Conservation (phyloP, 2,329 filamentous ascomycete genomes). For the Tolypocladium cylindrosporum region DNA sequence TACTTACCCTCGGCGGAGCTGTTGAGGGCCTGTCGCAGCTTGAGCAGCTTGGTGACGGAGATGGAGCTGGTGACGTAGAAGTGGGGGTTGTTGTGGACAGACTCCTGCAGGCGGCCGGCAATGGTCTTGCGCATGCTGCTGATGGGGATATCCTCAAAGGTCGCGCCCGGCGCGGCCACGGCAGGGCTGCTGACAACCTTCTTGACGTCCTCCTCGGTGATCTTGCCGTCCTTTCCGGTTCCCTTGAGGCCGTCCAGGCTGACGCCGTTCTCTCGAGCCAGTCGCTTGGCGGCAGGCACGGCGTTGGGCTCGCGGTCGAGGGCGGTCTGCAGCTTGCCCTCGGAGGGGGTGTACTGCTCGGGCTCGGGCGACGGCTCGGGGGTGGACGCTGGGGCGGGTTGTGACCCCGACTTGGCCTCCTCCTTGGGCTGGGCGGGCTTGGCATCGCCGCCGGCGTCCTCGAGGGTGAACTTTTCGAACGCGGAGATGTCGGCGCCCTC, state of each 20-base stretch:
- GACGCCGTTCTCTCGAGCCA: constrained; percentile 79
- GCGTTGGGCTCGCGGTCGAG: constrained; percentile 75
- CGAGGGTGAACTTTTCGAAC: constrained; percentile 79
- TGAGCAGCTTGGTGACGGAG: constrained; percentile 90
- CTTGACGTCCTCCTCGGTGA: constrained; percentile 89
- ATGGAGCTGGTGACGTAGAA: constrained; percentile 91
- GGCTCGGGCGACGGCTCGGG: constrained; percentile 38
- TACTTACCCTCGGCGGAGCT: constrained; percentile 81
- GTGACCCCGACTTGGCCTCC: constrained; percentile 54
- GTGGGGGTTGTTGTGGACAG: constrained; percentile 88
- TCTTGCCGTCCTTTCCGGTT: constrained; percentile 72
- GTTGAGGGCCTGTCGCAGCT: constrained; percentile 92
- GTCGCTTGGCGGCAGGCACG: constrained; percentile 62
- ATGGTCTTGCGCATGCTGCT: constrained; percentile 98
- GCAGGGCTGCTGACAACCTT: constrained; percentile 58
- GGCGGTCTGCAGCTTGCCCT: constrained; percentile 70
- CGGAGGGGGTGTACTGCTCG: constrained; percentile 62
- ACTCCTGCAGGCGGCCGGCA: constrained; percentile 79
- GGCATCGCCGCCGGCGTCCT: constrained; percentile 80
- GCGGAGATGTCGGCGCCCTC: constrained; percentile 79
- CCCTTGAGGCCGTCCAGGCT: constrained; percentile 74
- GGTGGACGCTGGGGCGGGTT: constrained; percentile 40
- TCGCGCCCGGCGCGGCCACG: constrained; percentile 46
- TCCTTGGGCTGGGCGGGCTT: constrained; percentile 55
- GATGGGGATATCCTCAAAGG: constrained; percentile 76